Percentiles rank a stretch among this genome's conserved stretches.
Evolutionary conservation across 345 rosid species (phyloP).

Genomic region (Anastatica hierochuntica): DNA sequence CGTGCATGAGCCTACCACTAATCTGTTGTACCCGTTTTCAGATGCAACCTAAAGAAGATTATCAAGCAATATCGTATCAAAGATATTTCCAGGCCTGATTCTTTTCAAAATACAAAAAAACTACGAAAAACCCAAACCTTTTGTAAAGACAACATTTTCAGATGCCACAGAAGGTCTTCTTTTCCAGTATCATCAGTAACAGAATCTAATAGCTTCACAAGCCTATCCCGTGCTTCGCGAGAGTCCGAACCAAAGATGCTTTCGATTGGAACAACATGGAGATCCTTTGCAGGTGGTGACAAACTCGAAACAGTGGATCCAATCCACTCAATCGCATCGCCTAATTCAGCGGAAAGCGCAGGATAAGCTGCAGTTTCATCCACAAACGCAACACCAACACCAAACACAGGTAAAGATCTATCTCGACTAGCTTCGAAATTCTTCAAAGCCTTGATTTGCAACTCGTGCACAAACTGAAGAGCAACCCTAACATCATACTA

Average conservation of each 20-base stretch:
- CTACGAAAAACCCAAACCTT: constrained; percentile 36
- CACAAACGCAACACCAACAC: constrained; percentile 77
- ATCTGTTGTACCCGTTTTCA: constrained; percentile 64
- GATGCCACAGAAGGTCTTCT: constrained; percentile 67
- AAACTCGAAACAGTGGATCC: constrained; percentile 34
- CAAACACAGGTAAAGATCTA: constrained; percentile 72
- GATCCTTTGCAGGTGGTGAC: constrained; percentile 53
- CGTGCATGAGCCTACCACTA: constrained; percentile 64
- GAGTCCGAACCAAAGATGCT: constrained; percentile 36
- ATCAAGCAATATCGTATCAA: constrained; percentile 8
- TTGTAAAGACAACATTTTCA: constrained; percentile 62
- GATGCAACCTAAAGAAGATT: constrained; percentile 45
- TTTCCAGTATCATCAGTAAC: constrained; percentile 65
- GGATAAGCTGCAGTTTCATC: constrained; percentile 47
- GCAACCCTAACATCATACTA: constrained; percentile 42
- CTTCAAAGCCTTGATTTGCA: constrained; percentile 72
- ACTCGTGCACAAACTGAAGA: constrained; percentile 75
- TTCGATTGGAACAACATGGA: constrained; percentile 54
- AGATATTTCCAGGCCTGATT: neutral
- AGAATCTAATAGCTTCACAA: constrained; percentile 40
- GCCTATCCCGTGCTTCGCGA: constrained; percentile 37
- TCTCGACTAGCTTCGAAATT: constrained; percentile 77
- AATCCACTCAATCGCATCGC: constrained; percentile 36
- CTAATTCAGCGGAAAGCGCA: constrained; percentile 20
- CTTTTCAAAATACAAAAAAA: neutral